phyloP scores from a whole-genome alignment of 169 alveolate genomes.

The Amoebophrya sp. region DNA sequence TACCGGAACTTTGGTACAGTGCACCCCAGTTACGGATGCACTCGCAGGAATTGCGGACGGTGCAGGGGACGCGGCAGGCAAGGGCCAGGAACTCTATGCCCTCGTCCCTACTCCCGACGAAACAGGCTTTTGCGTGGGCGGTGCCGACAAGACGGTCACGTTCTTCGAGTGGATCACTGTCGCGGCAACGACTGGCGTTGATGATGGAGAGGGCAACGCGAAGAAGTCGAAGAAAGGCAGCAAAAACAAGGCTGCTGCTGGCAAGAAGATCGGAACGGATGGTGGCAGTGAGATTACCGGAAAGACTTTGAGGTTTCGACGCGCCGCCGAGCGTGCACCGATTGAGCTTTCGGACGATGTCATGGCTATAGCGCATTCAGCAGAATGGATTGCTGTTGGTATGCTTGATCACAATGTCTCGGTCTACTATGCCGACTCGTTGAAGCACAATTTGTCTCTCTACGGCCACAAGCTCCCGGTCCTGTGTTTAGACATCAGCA shows the following conservation, averaged over 20 bases:
- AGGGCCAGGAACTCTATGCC: background rate
- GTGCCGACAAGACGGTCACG: background rate
- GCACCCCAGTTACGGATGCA: too few relatives aligned
- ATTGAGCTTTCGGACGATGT: background rate
- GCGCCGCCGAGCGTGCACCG: background rate
- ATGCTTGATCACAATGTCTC: conserved; percentile 62
- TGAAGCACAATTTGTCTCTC: conserved; percentile 60
- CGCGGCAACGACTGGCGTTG: background rate
- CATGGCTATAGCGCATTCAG: background rate
- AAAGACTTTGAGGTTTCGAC: background rate
- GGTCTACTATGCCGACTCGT: conserved; percentile 61
- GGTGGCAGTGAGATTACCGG: too few relatives aligned
- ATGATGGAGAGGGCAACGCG: background rate
- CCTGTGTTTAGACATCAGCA: conserved; percentile 62
- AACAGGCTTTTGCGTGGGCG: background rate
- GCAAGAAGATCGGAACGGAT: background rate
- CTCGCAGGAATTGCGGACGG: too few relatives aligned
- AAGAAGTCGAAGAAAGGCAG: background rate
- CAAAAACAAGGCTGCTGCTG: background rate
- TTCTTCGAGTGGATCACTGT: background rate
- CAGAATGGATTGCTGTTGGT: conserved; percentile 59
- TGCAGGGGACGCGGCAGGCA: background rate
- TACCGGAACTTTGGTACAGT: background rate
- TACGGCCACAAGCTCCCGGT: conserved; percentile 77
- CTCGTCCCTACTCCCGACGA: background rate